phyloP scores from a whole-genome alignment of 2,329 filamentous ascomycete genomes.

The Parascedosporium putredinis region DNA sequence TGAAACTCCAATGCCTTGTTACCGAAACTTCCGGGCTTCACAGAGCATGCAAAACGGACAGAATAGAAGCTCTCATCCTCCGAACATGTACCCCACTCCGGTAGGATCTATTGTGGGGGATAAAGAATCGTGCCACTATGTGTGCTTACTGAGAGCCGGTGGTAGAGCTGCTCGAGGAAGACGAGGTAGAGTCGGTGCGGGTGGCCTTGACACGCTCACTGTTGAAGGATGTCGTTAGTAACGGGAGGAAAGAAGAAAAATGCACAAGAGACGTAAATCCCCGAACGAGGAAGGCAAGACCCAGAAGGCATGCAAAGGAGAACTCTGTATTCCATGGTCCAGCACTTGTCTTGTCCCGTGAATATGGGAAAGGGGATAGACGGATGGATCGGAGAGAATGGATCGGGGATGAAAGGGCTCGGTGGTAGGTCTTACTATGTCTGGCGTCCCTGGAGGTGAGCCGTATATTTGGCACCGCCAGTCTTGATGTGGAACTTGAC shows the following conservation, averaged over 20 bases:
- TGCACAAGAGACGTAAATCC: no score
- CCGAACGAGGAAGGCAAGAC: background rate
- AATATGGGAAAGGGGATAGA: no score
- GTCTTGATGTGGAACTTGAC: conserved; percentile 38
- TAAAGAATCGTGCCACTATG: no score
- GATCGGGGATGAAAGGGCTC: no score
- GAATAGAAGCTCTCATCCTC: no score
- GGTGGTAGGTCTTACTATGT: conserved; percentile 27
- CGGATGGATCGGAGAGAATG: no score
- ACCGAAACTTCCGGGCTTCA: background rate
- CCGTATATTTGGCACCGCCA: conserved; percentile 26
- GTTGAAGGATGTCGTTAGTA: conserved; percentile 12
- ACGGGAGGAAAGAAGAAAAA: no score
- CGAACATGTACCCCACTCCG: no score
- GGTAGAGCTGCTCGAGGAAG: conserved; percentile 17
- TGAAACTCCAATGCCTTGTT: conserved; percentile 1
- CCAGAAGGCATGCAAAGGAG: no score
- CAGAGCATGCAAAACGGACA: background rate
- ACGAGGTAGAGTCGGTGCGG: conserved; percentile 25
- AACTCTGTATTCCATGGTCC: no score
- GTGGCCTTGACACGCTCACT: conserved; percentile 29
- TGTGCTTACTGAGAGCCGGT: background rate
- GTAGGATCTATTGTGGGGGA: no score
- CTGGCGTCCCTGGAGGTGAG: conserved; percentile 32
- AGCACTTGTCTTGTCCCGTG: no score